Percentiles rank a stretch among this genome's conserved stretches.
phyloP scores from a whole-genome alignment of 768 basidiomycete species.

The Mycena floridula region DNA sequence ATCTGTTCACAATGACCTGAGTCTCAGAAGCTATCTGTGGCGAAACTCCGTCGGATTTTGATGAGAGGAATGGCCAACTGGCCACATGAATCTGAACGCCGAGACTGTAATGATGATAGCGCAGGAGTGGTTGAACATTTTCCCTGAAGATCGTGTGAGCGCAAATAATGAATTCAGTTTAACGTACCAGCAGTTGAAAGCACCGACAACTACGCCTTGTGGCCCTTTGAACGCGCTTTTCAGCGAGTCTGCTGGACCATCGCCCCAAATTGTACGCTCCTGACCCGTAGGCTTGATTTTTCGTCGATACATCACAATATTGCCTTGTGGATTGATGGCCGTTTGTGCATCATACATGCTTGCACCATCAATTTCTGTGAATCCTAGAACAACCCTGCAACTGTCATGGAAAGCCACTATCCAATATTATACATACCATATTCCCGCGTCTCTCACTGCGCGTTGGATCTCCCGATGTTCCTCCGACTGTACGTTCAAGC shows the following conservation, averaged over 20 bases:
- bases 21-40: constrained; percentile 9
- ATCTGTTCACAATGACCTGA: constrained; percentile 5
- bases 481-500: constrained; percentile 4
- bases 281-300: constrained; percentile 14
- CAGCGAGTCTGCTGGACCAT: constrained; percentile 12
- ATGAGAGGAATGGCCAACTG: constrained; percentile 11
- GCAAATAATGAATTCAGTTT: background rate
- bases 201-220: constrained; percentile 5
- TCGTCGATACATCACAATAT: constrained; percentile 11
- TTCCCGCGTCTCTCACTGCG: constrained; percentile 10
- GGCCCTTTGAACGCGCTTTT: constrained; percentile 11
- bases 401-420: background rate
- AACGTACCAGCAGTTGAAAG: constrained; percentile 11
- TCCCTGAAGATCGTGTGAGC: constrained; percentile 10
- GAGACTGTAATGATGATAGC: constrained; percentile 11
- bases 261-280: constrained; percentile 15
- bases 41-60: constrained; percentile 5
- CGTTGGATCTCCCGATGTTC: constrained; percentile 9
- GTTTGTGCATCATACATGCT: constrained; percentile 14
- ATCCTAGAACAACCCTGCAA: constrained; percentile 13
- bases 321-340: constrained; percentile 10
- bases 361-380: constrained; percentile 9
- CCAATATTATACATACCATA: constrained; percentile 4
- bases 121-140: constrained; percentile 13
- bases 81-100: constrained; percentile 11